Evolutionary conservation across 805 yeast genomes (phyloP), one percentile per base, ranked within the genome.

Genomic region (Hanseniaspora guilliermondii): DNA sequence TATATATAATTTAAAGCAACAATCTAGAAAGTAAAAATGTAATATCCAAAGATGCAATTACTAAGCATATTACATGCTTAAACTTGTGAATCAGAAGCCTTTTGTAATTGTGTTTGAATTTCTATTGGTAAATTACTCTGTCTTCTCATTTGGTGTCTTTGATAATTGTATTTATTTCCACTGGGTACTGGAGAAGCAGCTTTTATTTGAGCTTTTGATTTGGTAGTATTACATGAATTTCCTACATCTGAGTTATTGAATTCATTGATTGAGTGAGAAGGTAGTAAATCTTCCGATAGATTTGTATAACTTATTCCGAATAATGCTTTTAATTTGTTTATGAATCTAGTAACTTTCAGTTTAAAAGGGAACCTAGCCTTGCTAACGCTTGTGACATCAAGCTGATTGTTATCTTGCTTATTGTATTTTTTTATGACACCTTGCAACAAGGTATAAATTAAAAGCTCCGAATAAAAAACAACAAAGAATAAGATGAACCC

Each of bases 401-500:
- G 8, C 6, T 40, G 16, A n/a, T 8, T 6, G 12, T 7, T 6
- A 14, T 25, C 47, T 35, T 50, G 4, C 9, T 21, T 8, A 22
- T 17, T 22, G 12, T 25, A 33, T 17, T 33, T 56, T 60, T 59
- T 61, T 16, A 55, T 42, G 21, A 30, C 55, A n/a, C 48, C 56
- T 52, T 70, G 64, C 44, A 73, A 58, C 71, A 71, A 71, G 42
- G 69, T 60, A 59, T 75, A 75, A 14, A 78, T 60, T 48, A 72
- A 62, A 60, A 74, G 77, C 62, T 79, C 83, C 11, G 69, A 62
- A 55, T 66, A 73, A n/a, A 78, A 63, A 12, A 78, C 57, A 11
- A 68, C 53, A 41, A 71, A 69, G 3, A 82, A 88, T 48, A 83
- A 62, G 17, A 77, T 57, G 59, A 84, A 80, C 1, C 96, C 95